Evolutionary conservation across 2,329 filamentous ascomycete genomes (phyloP).

Genomic region (Monosporascus sp.): DNA sequence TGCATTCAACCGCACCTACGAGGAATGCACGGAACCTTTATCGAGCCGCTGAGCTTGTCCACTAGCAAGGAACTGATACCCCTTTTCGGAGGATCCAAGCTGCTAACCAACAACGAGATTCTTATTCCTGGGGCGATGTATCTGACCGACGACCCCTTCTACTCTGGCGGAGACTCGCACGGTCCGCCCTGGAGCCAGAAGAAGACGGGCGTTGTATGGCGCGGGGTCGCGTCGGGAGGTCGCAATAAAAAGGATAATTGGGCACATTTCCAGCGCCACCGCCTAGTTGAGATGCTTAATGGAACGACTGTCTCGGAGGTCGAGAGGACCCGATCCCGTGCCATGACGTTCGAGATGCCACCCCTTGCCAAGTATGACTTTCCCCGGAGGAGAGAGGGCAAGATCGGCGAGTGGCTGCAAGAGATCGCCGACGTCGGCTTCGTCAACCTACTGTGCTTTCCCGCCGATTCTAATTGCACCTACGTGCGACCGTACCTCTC

Average conservation of each 20-base stretch:
- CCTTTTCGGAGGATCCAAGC: slow-evolving; percentile 54
- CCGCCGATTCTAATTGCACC: slow-evolving; percentile 17
- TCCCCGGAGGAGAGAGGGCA: slow-evolving; percentile 22
- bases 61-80: slow-evolving; percentile 48
- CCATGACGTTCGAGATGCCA: slow-evolving; percentile 46
- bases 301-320: slow-evolving; percentile 47
- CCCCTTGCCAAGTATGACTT: slow-evolving; percentile 36
- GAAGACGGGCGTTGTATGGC: slow-evolving; percentile 52
- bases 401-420: slow-evolving; percentile 21
- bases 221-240: slow-evolving; percentile 60
- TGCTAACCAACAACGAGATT: slow-evolving; percentile 55
- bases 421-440: slow-evolving; percentile 22
- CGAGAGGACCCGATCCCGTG: slow-evolving; percentile 34
- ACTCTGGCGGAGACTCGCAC: slow-evolving; percentile 49
- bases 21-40: slow-evolving; percentile 46
- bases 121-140: slow-evolving; percentile 60
- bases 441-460: slow-evolving; percentile 24
- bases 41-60: slow-evolving; percentile 43
- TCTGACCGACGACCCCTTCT: slow-evolving; percentile 50
- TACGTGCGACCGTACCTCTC: slow-evolving; percentile 19
- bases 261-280: slow-evolving; percentile 65
- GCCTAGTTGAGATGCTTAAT: slow-evolving; percentile 65
- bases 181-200: slow-evolving; percentile 56
- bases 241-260: slow-evolving; percentile 50
- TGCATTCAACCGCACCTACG: slow-evolving; percentile 47